Conservation (phyloP, 2,329 filamentous ascomycete genomes). For the Penicillium corylophilum region DNA sequence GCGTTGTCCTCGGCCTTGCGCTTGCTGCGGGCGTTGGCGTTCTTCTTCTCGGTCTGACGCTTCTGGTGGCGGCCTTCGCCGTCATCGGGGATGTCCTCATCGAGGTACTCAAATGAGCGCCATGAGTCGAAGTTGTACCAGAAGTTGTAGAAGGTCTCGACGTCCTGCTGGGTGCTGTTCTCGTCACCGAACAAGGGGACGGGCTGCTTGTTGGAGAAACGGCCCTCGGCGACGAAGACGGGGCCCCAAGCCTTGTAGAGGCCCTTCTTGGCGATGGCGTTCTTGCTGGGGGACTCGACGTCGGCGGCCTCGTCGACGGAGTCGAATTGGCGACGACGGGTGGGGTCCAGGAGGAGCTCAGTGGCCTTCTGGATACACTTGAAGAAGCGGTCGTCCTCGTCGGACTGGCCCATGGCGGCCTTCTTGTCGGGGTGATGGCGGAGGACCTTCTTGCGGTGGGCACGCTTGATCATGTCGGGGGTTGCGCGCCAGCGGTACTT, state of each 20-base stretch:
- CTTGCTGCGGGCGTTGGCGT: slow-evolving; percentile 96
- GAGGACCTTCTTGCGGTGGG: slow-evolving; percentile 98
- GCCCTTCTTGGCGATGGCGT: slow-evolving; percentile 71
- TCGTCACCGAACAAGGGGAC: slow-evolving; percentile 84
- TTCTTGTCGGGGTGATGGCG: slow-evolving; percentile 99
- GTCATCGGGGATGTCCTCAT: slow-evolving; percentile 98
- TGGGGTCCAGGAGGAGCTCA: slow-evolving; percentile 87
- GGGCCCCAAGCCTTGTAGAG: slow-evolving; percentile 93
- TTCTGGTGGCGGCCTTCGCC: slow-evolving; percentile 99
- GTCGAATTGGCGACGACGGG: slow-evolving; percentile 92
- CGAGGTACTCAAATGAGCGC: slow-evolving; percentile 95
- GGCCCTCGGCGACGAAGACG: slow-evolving; percentile 86
- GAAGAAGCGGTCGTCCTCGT: slow-evolving; percentile 95
- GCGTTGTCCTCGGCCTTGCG: slow-evolving; percentile 98
- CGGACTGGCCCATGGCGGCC: slow-evolving; percentile 79
- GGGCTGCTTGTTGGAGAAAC: slow-evolving; percentile 88
- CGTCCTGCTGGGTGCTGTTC: slow-evolving; percentile 80
- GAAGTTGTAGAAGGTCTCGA: slow-evolving; percentile 98
- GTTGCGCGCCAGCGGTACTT: slow-evolving; percentile 92
- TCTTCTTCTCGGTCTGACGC: slow-evolving; percentile 97
- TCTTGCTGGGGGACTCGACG: slow-evolving; percentile 89
- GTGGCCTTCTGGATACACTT: slow-evolving; percentile 99
- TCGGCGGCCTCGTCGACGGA: slow-evolving; percentile 94
- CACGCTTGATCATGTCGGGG: slow-evolving; percentile 97
- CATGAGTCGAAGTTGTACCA: slow-evolving; percentile 99